Conservation (phyloP, 1,284 basidiomycete species). For the Boletus semigastroideus region DNA sequence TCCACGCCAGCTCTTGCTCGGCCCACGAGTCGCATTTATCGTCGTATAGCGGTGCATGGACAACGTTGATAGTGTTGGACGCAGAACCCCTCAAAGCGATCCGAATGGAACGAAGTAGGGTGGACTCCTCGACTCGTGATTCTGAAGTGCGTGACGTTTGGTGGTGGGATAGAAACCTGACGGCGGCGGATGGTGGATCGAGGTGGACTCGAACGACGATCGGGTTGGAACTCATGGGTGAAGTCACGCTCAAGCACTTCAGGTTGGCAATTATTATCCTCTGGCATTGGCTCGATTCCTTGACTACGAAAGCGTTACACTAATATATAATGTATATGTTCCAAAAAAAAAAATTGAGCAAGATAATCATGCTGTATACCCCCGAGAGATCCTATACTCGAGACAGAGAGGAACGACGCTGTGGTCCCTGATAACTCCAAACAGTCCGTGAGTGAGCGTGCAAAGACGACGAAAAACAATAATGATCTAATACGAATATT, state of each 20-base stretch:
- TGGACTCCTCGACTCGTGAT: slow-evolving; percentile 34
- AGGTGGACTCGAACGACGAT: slow-evolving; percentile 38
- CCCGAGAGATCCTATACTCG: slow-evolving; percentile 34
- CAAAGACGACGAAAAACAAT: slow-evolving; percentile 31
- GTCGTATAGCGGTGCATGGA: slow-evolving; percentile 41
- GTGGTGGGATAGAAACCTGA: slow-evolving; percentile 24
- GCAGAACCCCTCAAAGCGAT: slow-evolving; percentile 51
- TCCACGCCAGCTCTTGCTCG: slow-evolving; percentile 70
- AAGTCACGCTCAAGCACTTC: neutral
- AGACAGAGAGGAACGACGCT: slow-evolving; percentile 17
- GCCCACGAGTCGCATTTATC: slow-evolving; percentile 35
- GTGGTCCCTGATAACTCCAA: slow-evolving; percentile 33
- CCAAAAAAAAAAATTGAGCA: slow-evolving; percentile 41
- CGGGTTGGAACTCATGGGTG: slow-evolving; percentile 21
- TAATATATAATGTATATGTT: slow-evolving; percentile 29
- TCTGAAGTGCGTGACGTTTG: slow-evolving; percentile 8
- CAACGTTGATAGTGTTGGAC: slow-evolving; percentile 37
- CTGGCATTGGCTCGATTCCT: slow-evolving; percentile 6
- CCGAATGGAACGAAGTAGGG: slow-evolving; percentile 51
- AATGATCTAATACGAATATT: slow-evolving; percentile 31
- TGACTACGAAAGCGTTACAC: slow-evolving; percentile 31
- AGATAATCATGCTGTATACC: slow-evolving; percentile 37
- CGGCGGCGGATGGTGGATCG: slow-evolving; percentile 33
- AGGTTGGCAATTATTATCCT: neutral
- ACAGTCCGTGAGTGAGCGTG: slow-evolving; percentile 32